Evolutionary conservation across 345 rosid species (phyloP).

Genomic region (Raphanus sativus): DNA sequence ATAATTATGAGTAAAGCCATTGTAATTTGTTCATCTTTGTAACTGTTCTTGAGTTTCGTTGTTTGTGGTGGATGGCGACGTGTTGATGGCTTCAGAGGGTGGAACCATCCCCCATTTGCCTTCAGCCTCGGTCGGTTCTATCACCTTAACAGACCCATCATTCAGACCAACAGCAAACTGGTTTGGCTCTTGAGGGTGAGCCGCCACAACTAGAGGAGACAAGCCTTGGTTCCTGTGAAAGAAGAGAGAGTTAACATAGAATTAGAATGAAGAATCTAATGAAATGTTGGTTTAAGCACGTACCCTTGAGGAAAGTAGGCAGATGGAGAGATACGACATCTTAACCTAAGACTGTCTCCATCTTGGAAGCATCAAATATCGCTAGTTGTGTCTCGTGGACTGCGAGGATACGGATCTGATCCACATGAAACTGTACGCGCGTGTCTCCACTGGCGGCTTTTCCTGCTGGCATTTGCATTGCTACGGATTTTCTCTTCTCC

Average conservation of each 20-base stretch:
- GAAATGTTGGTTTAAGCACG: slow-evolving; percentile 2
- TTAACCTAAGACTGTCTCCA: slow-evolving; percentile 66
- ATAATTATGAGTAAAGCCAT: background rate
- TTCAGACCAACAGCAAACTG: slow-evolving; percentile 74
- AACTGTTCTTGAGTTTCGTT: slow-evolving; percentile 71
- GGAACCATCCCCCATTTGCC: slow-evolving; percentile 74
- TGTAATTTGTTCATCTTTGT: slow-evolving; percentile 51
- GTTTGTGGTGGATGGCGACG: slow-evolving; percentile 75
- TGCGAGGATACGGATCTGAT: slow-evolving; percentile 69
- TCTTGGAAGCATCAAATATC: slow-evolving; percentile 75
- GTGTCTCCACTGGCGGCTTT: slow-evolving; percentile 69
- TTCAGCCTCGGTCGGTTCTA: slow-evolving; percentile 71
- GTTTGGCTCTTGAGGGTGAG: slow-evolving; percentile 73
- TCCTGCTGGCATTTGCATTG: slow-evolving; percentile 66
- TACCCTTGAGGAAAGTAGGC: slow-evolving; percentile 67
- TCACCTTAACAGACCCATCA: slow-evolving; percentile 68
- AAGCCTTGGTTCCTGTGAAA: slow-evolving; percentile 58
- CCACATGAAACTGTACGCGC: slow-evolving; percentile 72
- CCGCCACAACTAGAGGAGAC: slow-evolving; percentile 69
- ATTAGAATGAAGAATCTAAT: slow-evolving; percentile 1
- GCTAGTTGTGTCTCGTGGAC: slow-evolving; percentile 86
- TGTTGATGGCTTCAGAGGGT: slow-evolving; percentile 50
- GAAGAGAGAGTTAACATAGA: background rate
- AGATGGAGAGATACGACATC: slow-evolving; percentile 72
- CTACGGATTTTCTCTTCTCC: slow-evolving; percentile 73